Evolutionary conservation across 2,329 filamentous ascomycete species (phyloP).

Genomic region (Colletotrichum gigasporum): DNA sequence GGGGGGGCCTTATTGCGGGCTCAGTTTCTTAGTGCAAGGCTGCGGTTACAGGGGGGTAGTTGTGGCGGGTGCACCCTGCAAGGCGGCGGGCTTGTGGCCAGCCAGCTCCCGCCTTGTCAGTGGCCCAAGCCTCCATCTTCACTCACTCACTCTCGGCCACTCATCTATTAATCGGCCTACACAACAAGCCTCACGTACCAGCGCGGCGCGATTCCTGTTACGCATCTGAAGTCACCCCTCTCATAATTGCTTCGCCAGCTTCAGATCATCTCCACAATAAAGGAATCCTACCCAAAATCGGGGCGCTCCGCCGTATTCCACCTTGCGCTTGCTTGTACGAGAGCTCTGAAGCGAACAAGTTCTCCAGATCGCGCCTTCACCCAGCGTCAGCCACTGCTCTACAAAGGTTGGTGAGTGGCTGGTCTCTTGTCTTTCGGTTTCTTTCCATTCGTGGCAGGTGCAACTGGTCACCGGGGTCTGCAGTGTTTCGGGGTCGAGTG

Average conservation of each 20-base stretch:
- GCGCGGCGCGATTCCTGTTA: conserved; percentile 6
- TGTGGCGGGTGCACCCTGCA: conserved; percentile 29
- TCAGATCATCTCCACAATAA: neutral
- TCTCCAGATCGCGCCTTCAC: neutral
- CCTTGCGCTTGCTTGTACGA: neutral
- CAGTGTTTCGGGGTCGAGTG: neutral
- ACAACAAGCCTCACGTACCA: neutral
- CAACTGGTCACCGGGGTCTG: neutral
- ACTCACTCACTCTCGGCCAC: conserved; percentile 20
- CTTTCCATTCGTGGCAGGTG: neutral
- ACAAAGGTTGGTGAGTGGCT: neutral
- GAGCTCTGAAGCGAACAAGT: neutral
- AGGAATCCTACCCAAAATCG: neutral
- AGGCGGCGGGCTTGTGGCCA: conserved; percentile 30
- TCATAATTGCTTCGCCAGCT: neutral
- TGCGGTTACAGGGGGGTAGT: conserved; percentile 20
- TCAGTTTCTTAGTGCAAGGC: conserved; percentile 27
- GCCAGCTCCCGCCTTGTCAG: conserved; percentile 31
- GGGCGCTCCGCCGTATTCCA: neutral
- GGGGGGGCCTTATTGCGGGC: neutral
- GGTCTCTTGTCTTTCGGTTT: neutral
- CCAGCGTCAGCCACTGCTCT: neutral
- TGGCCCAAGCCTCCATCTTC: conserved; percentile 31
- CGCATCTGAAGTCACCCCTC: neutral
- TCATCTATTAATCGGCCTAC: conserved; percentile 24